Percentiles rank a stretch among this genome's conserved stretches.
Evolutionary conservation across 2,329 filamentous ascomycete genomes (phyloP).

Genomic region (Apiospora aurea): DNA sequence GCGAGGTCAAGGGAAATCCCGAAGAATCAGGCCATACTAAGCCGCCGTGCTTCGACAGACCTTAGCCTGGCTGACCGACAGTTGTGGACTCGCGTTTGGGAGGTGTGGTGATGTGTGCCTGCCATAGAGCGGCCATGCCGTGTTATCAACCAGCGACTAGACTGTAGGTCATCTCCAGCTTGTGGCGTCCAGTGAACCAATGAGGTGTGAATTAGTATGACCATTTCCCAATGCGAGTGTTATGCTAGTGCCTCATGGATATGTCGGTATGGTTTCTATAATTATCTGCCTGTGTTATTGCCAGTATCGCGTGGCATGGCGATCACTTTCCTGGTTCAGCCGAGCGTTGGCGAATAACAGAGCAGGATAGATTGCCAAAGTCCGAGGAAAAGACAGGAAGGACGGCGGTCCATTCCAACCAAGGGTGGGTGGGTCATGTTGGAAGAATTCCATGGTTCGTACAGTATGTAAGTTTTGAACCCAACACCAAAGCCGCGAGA

Average conservation of each 20-base stretch:
- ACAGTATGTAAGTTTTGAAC: not conserved
- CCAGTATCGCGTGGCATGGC: conserved; percentile 8
- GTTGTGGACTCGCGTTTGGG: not conserved
- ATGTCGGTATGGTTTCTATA: conserved; percentile 11
- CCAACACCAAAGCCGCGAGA: not conserved
- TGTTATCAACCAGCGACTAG: not conserved
- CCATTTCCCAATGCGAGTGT: not conserved
- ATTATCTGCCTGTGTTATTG: not conserved
- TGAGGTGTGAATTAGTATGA: not conserved
- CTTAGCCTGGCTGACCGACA: not conserved
- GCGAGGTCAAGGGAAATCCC: not conserved
- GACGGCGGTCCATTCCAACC: not conserved
- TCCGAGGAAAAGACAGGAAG: not conserved
- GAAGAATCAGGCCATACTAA: not conserved
- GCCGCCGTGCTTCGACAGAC: not conserved
- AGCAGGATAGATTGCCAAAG: not conserved
- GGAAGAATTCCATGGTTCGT: not conserved
- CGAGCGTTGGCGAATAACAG: not conserved
- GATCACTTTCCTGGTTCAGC: not conserved
- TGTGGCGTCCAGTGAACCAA: conserved; percentile 8
- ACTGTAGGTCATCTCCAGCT: not conserved
- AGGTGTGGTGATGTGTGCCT: not conserved
- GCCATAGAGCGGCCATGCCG: not conserved
- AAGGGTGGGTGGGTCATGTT: not conserved
- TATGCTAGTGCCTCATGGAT: not conserved